phyloP scores from a whole-genome alignment of 805 yeast genomes.

The Starmerella stigmatis region DNA sequence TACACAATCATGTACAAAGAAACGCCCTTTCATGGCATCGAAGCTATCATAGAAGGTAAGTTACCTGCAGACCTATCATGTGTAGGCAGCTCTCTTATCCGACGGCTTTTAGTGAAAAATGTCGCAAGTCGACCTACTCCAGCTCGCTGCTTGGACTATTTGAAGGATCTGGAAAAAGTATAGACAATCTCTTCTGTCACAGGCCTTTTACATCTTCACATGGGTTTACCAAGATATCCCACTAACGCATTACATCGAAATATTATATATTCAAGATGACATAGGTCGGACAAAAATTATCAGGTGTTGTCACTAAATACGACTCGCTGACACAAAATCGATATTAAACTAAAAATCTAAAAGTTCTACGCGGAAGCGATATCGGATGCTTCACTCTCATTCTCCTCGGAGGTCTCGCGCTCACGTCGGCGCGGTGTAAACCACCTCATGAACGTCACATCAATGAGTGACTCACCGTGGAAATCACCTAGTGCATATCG shows the following conservation, averaged over 20 bases:
- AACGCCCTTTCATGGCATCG: slow-evolving; percentile 90
- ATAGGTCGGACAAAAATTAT: too few relatives aligned
- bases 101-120: slow-evolving; percentile 2
- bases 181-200: too few relatives aligned
- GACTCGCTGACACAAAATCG: too few relatives aligned
- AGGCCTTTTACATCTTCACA: too few relatives aligned
- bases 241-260: too few relatives aligned
- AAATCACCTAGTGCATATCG: slow-evolving; percentile 33
- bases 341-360: too few relatives aligned
- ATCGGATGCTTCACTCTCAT: too few relatives aligned
- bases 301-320: too few relatives aligned
- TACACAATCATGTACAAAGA: slow-evolving; percentile 88
- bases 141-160: slow-evolving; percentile 1
- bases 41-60: slow-evolving; percentile 88
- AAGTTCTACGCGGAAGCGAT: too few relatives aligned
- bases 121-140: slow-evolving; percentile 15
- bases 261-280: too few relatives aligned
- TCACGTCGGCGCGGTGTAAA: slow-evolving; percentile 15
- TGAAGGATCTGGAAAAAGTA: slow-evolving; percentile 1
- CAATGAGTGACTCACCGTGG: slow-evolving; percentile 16
- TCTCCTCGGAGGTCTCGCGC: too few relatives aligned
- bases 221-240: too few relatives aligned
- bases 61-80: slow-evolving; percentile 27
- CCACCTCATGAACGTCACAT: slow-evolving; percentile 22
- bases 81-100: slow-evolving; percentile 10